Percentiles rank a stretch among this genome's conserved stretches.
These are phyloP conservation scores for Leccinum griseonigrum DNA, from an alignment of 1,284 basidiomycete species.

Conservation along the genomic window DNA sequence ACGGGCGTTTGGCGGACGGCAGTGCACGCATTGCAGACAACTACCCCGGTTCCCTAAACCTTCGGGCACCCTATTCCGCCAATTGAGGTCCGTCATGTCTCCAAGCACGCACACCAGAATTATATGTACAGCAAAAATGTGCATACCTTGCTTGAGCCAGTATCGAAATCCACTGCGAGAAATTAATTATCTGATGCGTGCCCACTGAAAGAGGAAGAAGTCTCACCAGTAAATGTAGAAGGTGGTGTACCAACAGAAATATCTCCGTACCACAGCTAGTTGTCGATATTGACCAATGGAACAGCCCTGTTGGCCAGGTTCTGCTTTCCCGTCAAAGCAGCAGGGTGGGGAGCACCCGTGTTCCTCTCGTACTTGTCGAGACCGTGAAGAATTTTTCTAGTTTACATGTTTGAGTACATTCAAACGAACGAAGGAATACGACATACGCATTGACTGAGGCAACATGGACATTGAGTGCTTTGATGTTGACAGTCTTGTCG, in stretches of 20 bases:
- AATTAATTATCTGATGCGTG: background rate
- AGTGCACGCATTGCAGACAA: background rate
- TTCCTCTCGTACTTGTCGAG: conserved; percentile 17
- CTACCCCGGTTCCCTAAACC: background rate
- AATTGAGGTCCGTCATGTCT: too few relatives aligned
- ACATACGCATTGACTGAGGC: conserved; percentile 14
- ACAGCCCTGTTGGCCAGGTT: conserved; percentile 7
- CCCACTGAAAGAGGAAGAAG: background rate
- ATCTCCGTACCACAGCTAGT: conserved; percentile 16
- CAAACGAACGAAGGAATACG: background rate
- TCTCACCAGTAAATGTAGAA: conserved; percentile 11
- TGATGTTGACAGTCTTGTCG: conserved; percentile 10
- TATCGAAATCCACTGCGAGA: conserved; percentile 20
- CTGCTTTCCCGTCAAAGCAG: background rate
- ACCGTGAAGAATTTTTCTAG: conserved; percentile 22
- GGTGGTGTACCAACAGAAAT: conserved; percentile 23
- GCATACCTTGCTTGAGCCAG: conserved; percentile 18
- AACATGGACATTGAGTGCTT: conserved; percentile 16
- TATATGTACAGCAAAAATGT: background rate
- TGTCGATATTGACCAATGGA: conserved; percentile 17
- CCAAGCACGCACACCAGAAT: background rate
- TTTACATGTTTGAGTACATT: background rate
- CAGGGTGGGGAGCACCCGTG: conserved; percentile 10
- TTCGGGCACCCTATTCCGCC: too few relatives aligned
- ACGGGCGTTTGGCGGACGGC: background rate